Evolutionary conservation across 768 basidiomycete genomes (phyloP).

Genomic region (Boletus subparvulus): DNA sequence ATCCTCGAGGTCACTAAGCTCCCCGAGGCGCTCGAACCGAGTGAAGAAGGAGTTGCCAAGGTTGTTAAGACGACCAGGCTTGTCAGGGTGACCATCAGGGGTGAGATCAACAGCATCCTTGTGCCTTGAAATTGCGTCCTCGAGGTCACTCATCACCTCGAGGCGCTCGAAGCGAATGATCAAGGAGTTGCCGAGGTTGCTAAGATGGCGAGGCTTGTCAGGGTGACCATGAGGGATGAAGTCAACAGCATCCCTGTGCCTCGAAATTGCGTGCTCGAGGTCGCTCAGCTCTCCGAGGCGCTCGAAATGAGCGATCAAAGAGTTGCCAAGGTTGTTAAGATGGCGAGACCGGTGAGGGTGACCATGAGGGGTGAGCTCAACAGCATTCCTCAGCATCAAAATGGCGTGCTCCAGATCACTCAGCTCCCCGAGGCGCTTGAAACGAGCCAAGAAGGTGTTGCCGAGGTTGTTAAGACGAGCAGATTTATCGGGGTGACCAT

Average conservation of each 20-base stretch:
- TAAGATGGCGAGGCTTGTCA: neutral
- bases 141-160: too few relatives aligned
- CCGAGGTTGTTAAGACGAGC: too few relatives aligned
- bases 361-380: neutral
- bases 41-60: too few relatives aligned
- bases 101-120: too few relatives aligned
- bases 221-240: slow-evolving; percentile 2
- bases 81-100: too few relatives aligned
- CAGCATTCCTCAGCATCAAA: neutral
- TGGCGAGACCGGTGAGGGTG: neutral
- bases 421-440: neutral
- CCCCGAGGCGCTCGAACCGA: too few relatives aligned
- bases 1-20: too few relatives aligned
- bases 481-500: too few relatives aligned
- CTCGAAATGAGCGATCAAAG: neutral
- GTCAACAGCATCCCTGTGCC: neutral
- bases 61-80: too few relatives aligned
- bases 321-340: neutral
- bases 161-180: too few relatives aligned
- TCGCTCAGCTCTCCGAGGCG: neutral
- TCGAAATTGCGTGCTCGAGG: neutral
- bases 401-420: neutral
- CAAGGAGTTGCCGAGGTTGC: neutral
- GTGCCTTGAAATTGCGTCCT: too few relatives aligned
- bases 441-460: neutral